Percentiles rank a stretch among this genome's conserved stretches.
These are phyloP conservation scores for Gymnopilus dilepis DNA, from an alignment of 768 basidiomycete genomes.

Conservation along the genomic window DNA sequence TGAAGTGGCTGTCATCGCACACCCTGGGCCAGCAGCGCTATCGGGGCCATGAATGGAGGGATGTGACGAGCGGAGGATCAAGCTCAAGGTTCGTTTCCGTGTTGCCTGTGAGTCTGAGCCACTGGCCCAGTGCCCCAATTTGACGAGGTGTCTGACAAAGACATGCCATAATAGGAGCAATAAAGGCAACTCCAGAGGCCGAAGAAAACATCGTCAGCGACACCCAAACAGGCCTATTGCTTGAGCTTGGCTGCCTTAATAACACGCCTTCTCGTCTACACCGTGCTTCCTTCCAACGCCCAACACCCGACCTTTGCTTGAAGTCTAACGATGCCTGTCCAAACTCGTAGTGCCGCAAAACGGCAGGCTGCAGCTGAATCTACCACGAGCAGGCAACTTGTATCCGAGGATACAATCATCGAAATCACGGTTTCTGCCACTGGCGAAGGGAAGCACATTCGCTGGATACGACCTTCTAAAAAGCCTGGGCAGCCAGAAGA, in stretches of 20 bases:
- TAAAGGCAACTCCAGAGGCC: background rate
- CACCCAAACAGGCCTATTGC: background rate
- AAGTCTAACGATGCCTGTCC: background rate
- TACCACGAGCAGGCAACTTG: background rate
- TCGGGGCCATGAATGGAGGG: too few species aligned
- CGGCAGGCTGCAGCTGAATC: background rate
- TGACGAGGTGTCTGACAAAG: conserved; percentile 4
- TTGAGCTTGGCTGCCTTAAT: background rate
- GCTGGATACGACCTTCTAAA: conserved; percentile 4
- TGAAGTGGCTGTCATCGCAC: too few species aligned
- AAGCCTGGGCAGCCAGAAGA: background rate
- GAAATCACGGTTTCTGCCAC: conserved; percentile 12
- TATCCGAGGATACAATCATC: conserved; percentile 2
- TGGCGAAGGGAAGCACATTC: conserved; percentile 4
- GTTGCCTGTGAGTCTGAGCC: too few species aligned
- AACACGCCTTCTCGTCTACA: background rate
- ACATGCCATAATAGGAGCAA: background rate
- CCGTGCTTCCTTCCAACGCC: background rate
- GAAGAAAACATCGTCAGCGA: background rate
- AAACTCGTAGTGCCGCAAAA: conserved; percentile 5
- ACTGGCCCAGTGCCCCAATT: background rate
- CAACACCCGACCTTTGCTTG: background rate
- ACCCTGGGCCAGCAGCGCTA: too few species aligned
- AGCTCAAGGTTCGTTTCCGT: too few species aligned
- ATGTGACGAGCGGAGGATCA: too few species aligned